phyloP scores from a whole-genome alignment of 2,329 filamentous ascomycete species.

The Neofusicoccum cordaticola region DNA sequence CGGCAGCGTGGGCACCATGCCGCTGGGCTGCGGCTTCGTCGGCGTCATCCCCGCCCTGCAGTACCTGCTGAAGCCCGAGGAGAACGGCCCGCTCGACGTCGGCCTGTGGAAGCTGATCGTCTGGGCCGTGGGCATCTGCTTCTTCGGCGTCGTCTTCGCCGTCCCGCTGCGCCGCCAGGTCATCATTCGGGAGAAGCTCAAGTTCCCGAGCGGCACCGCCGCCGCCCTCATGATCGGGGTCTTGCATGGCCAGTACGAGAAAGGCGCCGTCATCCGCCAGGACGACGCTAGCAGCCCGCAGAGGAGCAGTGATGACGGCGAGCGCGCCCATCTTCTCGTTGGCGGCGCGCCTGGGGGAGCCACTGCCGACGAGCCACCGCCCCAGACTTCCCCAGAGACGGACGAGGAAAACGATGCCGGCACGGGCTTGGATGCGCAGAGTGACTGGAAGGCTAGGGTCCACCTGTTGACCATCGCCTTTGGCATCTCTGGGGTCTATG shows the following conservation, averaged over 20 bases:
- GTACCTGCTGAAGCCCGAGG: conserved; percentile 72
- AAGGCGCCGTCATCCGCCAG: conserved; percentile 31
- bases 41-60: conserved; percentile 92
- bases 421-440: conserved; percentile 35
- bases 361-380: conserved; percentile 22
- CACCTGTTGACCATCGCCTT: conserved; percentile 60
- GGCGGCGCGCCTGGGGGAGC: neutral
- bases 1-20: conserved; percentile 94
- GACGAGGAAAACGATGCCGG: conserved; percentile 30
- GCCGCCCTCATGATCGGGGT: conserved; percentile 92
- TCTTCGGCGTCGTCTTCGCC: conserved; percentile 95
- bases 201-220: conserved; percentile 92
- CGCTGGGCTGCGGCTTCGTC: conserved; percentile 90
- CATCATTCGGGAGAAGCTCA: conserved; percentile 86
- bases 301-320: conserved; percentile 18
- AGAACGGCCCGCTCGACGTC: conserved; percentile 73
- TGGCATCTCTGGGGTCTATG: conserved; percentile 54
- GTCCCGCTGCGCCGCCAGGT: conserved; percentile 88
- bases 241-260: conserved; percentile 63
- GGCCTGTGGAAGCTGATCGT: conserved; percentile 75
- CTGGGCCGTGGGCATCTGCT: conserved; percentile 90
- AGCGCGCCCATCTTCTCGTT: neutral
- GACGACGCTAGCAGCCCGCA: conserved; percentile 25
- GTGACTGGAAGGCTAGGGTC: conserved; percentile 63
- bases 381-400: conserved; percentile 17